Evolutionary conservation across 2,329 filamentous ascomycete genomes (phyloP).

Genomic region (Chalaropsis thielavioides): DNA sequence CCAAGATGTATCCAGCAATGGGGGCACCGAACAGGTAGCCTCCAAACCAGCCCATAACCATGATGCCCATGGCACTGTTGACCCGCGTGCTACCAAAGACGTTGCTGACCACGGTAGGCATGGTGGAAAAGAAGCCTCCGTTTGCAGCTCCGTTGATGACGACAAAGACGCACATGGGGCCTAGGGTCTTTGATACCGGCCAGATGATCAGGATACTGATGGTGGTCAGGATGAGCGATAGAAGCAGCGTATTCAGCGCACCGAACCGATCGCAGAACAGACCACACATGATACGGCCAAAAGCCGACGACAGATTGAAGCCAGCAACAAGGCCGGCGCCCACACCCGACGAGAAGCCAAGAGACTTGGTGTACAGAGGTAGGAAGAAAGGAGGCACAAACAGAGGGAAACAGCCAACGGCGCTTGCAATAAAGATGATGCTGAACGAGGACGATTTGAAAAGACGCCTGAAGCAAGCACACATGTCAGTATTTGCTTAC

Average conservation of each 20-base stretch:
- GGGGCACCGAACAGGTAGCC: constrained; percentile 48
- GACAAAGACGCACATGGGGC: constrained; percentile 40
- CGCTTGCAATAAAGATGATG: constrained; percentile 38
- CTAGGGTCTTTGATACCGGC: constrained; percentile 42
- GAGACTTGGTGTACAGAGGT: constrained; percentile 39
- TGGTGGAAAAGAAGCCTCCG: constrained; percentile 48
- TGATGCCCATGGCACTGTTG: constrained; percentile 46
- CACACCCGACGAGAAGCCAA: constrained; percentile 37
- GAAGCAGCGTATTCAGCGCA: constrained; percentile 39
- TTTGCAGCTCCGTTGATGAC: constrained; percentile 46
- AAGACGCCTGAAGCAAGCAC: constrained; percentile 27
- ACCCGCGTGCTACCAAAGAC: constrained; percentile 42
- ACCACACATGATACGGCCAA: constrained; percentile 42
- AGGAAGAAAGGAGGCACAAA: constrained; percentile 49
- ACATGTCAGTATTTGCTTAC: constrained; percentile 6
- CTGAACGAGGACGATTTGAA: constrained; percentile 39
- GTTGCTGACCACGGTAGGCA: constrained; percentile 47
- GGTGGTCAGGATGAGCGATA: constrained; percentile 37
- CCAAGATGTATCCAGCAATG: constrained; percentile 45
- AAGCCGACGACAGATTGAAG: constrained; percentile 46
- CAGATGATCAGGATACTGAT: constrained; percentile 47
- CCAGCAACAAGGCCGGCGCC: constrained; percentile 45
- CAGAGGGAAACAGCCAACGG: constrained; percentile 44
- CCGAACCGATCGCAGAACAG: constrained; percentile 40
- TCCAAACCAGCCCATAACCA: constrained; percentile 44